These are phyloP conservation scores for Prunus yedoensis DNA, from an alignment of 331 rosid species.

Conservation along the genomic window DNA sequence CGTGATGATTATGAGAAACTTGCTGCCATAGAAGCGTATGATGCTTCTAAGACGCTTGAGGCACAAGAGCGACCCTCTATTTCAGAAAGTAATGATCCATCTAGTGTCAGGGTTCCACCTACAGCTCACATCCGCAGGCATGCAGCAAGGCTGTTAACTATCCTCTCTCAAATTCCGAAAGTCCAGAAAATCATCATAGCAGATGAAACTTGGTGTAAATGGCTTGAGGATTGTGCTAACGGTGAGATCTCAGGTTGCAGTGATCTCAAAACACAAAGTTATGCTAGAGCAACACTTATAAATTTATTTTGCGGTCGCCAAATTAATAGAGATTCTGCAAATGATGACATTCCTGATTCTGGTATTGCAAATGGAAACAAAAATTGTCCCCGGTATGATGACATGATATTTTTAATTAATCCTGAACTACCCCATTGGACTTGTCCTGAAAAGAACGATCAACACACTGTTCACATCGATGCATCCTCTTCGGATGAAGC, in stretches of 20 bases:
- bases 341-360: slow-evolving; percentile 34
- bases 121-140: slow-evolving; percentile 93
- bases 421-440: slow-evolving; percentile 91
- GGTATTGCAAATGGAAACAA: slow-evolving; percentile 38
- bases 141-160: slow-evolving; percentile 85
- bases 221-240: slow-evolving; percentile 94
- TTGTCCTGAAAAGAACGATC: slow-evolving; percentile 42
- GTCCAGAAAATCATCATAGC: slow-evolving; percentile 62
- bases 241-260: slow-evolving; percentile 86
- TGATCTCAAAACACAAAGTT: slow-evolving; percentile 84
- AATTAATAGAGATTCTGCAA: slow-evolving; percentile 35
- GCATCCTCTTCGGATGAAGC: slow-evolving; percentile 22
- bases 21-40: slow-evolving; percentile 83
- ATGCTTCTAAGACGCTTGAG: slow-evolving; percentile 78
- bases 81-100: slow-evolving; percentile 51
- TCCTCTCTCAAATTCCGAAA: slow-evolving; percentile 77
- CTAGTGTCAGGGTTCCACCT: slow-evolving; percentile 85
- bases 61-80: slow-evolving; percentile 48
- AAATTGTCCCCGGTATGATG: slow-evolving; percentile 74
- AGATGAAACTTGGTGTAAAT: slow-evolving; percentile 68
- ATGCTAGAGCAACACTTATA: slow-evolving; percentile 77
- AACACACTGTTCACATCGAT: slow-evolving; percentile 29
- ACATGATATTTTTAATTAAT: slow-evolving; percentile 74
- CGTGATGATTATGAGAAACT: slow-evolving; percentile 91
- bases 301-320: slow-evolving; percentile 59